Conservation (phyloP, 805 yeast species). For the Isabelozyma gotoi region DNA sequence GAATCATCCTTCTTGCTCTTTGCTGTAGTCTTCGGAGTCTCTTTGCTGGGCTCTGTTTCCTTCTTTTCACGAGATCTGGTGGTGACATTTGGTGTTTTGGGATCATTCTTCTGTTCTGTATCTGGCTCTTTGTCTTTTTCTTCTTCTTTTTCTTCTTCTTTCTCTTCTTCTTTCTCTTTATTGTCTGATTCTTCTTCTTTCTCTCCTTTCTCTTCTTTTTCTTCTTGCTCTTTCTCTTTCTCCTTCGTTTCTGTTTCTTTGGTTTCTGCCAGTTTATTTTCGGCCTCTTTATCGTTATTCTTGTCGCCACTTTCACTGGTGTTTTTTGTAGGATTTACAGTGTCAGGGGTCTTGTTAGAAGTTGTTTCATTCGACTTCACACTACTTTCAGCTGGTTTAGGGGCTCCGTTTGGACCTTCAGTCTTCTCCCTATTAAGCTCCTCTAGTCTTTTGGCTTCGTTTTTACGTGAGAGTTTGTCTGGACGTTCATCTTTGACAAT, state of each 20-base stretch:
- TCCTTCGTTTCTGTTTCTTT: slow-evolving; percentile 5
- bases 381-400: slow-evolving; percentile 9
- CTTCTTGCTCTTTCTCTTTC: neutral
- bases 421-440: slow-evolving; percentile 8
- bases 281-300: slow-evolving; percentile 5
- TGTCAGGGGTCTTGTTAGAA: too few species aligned
- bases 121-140: slow-evolving; percentile 12
- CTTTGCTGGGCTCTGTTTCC: slow-evolving; percentile 7
- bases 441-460: slow-evolving; percentile 6
- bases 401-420: slow-evolving; percentile 19
- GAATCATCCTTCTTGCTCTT: neutral
- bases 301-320: too few species aligned
- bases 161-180: slow-evolving; percentile 12
- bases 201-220: slow-evolving; percentile 22
- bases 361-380: too few species aligned
- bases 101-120: slow-evolving; percentile 7
- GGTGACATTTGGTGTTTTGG: slow-evolving; percentile 4
- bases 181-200: slow-evolving; percentile 9
- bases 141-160: slow-evolving; percentile 11
- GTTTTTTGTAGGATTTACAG: too few species aligned
- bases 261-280: slow-evolving; percentile 13
- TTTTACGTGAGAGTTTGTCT: slow-evolving; percentile 44
- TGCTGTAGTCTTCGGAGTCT: slow-evolving; percentile 1
- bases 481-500: slow-evolving; percentile 80
- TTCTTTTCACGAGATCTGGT: too few species aligned